Evolutionary conservation across 2,329 filamentous ascomycete species (phyloP).

Genomic region (Trichoderma brevicompactum): DNA sequence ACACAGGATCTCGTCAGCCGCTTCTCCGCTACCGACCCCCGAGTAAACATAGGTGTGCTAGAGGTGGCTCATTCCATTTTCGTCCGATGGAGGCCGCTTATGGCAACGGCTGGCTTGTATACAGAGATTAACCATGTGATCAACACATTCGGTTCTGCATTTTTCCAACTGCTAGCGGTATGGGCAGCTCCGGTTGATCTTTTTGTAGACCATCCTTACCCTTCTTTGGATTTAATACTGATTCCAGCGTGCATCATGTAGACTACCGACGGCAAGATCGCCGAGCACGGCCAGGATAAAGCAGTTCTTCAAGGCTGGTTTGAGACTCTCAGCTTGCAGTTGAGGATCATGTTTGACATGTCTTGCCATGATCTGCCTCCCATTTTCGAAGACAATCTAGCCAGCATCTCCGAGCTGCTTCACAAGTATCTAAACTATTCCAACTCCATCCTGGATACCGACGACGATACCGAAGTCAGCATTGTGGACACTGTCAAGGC

Average conservation of each 20-base stretch:
- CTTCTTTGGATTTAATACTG: slow-evolving; percentile 23
- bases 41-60: slow-evolving; percentile 89
- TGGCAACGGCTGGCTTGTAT: slow-evolving; percentile 89
- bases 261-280: slow-evolving; percentile 72
- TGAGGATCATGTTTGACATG: slow-evolving; percentile 94
- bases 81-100: slow-evolving; percentile 91
- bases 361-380: slow-evolving; percentile 97
- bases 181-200: slow-evolving; percentile 31
- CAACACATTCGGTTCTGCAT: slow-evolving; percentile 79
- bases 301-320: slow-evolving; percentile 76
- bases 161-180: slow-evolving; percentile 78
- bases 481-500: slow-evolving; percentile 86
- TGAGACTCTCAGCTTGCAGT: slow-evolving; percentile 80
- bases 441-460: slow-evolving; percentile 79
- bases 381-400: slow-evolving; percentile 88
- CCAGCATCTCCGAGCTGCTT: slow-evolving; percentile 74
- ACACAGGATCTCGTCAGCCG: slow-evolving; percentile 81
- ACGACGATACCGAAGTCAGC: slow-evolving; percentile 88
- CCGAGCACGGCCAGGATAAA: slow-evolving; percentile 76
- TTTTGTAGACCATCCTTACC: not conserved
- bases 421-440: slow-evolving; percentile 94
- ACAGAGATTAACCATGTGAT: slow-evolving; percentile 97
- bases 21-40: slow-evolving; percentile 78
- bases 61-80: slow-evolving; percentile 99
- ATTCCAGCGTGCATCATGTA: slow-evolving; percentile 38